These are phyloP conservation scores for Raphidocelis subcapitata DNA, from an alignment of 139 green algal genomes.

Conservation along the genomic window DNA sequence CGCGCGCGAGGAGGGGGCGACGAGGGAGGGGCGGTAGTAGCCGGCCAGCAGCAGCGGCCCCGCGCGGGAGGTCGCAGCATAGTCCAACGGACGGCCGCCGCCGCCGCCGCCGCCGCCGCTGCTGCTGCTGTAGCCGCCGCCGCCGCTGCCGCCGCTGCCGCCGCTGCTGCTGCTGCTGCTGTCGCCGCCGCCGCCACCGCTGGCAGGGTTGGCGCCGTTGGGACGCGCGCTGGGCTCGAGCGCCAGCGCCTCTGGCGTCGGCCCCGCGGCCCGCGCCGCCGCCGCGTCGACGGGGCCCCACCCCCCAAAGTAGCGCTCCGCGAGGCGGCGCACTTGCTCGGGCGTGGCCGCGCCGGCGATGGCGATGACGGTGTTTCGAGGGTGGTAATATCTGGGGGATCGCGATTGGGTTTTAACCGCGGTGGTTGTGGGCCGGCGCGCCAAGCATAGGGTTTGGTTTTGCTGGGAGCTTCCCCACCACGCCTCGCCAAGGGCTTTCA, in stretches of 20 bases:
- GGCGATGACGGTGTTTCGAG: slow-evolving; percentile 56
- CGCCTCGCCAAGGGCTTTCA: no score
- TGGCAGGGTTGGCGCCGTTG: background rate
- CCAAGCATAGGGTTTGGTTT: no score
- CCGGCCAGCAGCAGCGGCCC: slow-evolving; percentile 57
- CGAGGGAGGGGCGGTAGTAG: slow-evolving; percentile 66
- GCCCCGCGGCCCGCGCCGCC: slow-evolving; percentile 1
- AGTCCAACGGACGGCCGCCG: background rate
- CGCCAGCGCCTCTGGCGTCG: background rate
- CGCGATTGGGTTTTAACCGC: no score
- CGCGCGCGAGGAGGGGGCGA: background rate
- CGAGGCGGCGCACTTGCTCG: slow-evolving; percentile 45
- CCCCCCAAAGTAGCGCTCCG: slow-evolving; percentile 74
- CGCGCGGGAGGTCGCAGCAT: slow-evolving; percentile 26
- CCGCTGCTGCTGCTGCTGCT: slow-evolving; percentile 3
- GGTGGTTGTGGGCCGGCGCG: background rate
- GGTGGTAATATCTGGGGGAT: slow-evolving; percentile 63
- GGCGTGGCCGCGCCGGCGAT: slow-evolving; percentile 63
- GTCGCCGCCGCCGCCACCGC: background rate
- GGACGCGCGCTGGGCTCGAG: slow-evolving; percentile 7
- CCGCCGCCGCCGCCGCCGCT: background rate
- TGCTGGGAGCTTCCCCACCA: background rate
- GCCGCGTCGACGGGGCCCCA: slow-evolving; percentile 41
- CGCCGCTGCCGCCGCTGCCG: background rate
- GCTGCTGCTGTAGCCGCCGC: background rate